phyloP scores from a whole-genome alignment of 129 eudicot species.

The Apium graveolens region DNA sequence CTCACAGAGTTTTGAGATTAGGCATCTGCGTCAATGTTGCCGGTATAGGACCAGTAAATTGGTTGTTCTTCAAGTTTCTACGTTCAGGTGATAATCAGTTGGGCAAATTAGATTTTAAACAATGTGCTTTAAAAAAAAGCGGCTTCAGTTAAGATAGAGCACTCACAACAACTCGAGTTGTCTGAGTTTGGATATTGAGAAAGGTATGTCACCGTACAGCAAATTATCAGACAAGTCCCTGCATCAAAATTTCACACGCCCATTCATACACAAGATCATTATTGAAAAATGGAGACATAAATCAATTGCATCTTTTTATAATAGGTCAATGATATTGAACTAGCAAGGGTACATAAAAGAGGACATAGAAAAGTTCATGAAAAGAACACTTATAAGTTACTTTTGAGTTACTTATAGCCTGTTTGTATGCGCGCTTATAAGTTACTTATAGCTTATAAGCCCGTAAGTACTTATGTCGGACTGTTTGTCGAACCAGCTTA shows the following conservation, averaged over 20 bases:
- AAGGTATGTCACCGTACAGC: conserved; percentile 74
- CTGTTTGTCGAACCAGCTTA: too few species aligned
- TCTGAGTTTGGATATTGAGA: conserved; percentile 71
- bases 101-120: too few species aligned
- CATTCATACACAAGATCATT: background rate
- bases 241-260: conserved; percentile 9
- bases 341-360: background rate
- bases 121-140: background rate
- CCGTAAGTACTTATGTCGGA: too few species aligned
- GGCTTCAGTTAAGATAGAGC: background rate
- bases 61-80: conserved; percentile 82
- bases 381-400: too few species aligned
- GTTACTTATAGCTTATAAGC: too few species aligned
- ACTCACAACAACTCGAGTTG: conserved; percentile 74
- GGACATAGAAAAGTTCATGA: too few species aligned
- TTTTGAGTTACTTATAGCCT: too few species aligned
- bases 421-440: too few species aligned
- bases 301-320: background rate
- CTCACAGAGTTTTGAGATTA: conserved; percentile 73
- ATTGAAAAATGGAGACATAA: background rate
- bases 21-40: conserved; percentile 89
- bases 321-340: background rate
- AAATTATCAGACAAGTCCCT: conserved; percentile 72
- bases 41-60: conserved; percentile 73
- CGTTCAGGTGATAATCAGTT: background rate